Percentiles rank a stretch among this genome's conserved stretches.
These are phyloP conservation scores for Saccharomyces hybrid DNA, from an alignment of 1,139 yeast species.

Conservation along the genomic window DNA sequence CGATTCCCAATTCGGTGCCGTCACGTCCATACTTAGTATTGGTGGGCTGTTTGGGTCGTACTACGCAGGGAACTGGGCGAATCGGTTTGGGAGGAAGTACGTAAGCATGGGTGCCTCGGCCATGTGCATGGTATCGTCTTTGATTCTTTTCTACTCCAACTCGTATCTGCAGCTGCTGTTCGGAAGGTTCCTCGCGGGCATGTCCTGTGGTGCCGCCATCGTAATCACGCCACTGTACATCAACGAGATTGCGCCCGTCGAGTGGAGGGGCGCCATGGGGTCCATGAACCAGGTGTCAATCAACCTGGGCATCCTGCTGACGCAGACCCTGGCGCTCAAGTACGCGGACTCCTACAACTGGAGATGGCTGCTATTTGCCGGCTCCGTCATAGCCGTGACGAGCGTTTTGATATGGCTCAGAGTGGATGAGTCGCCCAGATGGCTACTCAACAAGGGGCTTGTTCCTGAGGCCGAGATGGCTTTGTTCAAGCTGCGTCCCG, in stretches of 20 bases:
- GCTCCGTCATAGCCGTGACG: constrained; percentile 45
- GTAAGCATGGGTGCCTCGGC: constrained; percentile 50
- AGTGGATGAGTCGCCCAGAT: constrained; percentile 74
- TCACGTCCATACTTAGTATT: constrained; percentile 76
- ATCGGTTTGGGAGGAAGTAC: constrained; percentile 54
- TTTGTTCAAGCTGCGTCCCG: constrained; percentile 33
- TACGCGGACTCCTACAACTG: constrained; percentile 64
- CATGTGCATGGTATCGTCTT: constrained; percentile 60
- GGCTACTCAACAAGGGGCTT: constrained; percentile 44
- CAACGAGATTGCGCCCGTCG: constrained; percentile 68
- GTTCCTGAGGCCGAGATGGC: constrained; percentile 35
- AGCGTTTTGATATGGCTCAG: constrained; percentile 42
- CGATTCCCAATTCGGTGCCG: constrained; percentile 62
- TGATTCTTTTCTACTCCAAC: constrained; percentile 50
- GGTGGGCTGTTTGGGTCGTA: constrained; percentile 83
- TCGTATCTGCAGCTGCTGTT: constrained; percentile 40
- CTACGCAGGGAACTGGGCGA: constrained; percentile 64
- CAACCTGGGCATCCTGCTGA: constrained; percentile 71
- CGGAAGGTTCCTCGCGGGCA: constrained; percentile 73
- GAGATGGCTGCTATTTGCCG: constrained; percentile 61
- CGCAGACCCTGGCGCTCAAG: constrained; percentile 64
- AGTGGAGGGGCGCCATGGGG: constrained; percentile 69
- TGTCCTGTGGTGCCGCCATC: constrained; percentile 81
- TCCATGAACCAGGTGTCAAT: constrained; percentile 82
- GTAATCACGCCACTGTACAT: constrained; percentile 79